Evolutionary conservation across 306 rosid genomes (phyloP).

Genomic region (Quercus parvula): DNA sequence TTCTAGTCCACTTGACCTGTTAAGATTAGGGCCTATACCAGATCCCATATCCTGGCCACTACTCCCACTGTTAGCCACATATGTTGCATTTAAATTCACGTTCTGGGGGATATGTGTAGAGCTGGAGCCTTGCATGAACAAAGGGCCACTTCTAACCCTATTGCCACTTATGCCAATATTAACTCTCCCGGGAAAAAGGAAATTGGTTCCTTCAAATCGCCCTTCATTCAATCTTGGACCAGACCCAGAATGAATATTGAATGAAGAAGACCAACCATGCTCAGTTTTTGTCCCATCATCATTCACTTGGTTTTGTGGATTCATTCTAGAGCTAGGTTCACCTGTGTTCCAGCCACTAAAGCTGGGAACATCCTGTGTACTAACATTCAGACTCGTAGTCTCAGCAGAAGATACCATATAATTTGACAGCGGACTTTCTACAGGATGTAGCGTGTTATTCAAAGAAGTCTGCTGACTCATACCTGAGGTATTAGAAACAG

Average conservation of each 20-base stretch:
- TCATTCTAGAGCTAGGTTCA: constrained; percentile 54
- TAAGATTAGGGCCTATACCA: constrained; percentile 32
- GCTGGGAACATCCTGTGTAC: constrained; percentile 41
- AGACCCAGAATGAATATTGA: constrained; percentile 37
- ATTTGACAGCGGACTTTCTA: constrained; percentile 51
- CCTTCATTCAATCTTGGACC: constrained; percentile 50
- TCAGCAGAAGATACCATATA: constrained; percentile 57
- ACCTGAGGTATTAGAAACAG: constrained; percentile 51
- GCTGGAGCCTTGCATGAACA: constrained; percentile 66
- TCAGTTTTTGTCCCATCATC: constrained; percentile 53
- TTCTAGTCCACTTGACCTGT: constrained; percentile 39
- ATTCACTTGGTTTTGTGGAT: constrained; percentile 41
- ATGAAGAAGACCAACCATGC: constrained; percentile 47
- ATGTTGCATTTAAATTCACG: constrained; percentile 41
- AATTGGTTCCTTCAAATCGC: constrained; percentile 37
- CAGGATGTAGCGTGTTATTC: constrained; percentile 46
- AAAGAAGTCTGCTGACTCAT: constrained; percentile 54
- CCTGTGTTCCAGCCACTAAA: constrained; percentile 54
- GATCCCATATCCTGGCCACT: constrained; percentile 47
- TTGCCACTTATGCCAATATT: constrained; percentile 35
- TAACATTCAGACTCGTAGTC: constrained; percentile 37
- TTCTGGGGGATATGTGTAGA: constrained; percentile 38
- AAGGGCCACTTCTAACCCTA: constrained; percentile 50
- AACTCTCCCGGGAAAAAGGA: constrained; percentile 44
- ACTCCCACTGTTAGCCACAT: constrained; percentile 29